phyloP scores from a whole-genome alignment of 805 yeast species.

The Naumovozyma castellii region DNA sequence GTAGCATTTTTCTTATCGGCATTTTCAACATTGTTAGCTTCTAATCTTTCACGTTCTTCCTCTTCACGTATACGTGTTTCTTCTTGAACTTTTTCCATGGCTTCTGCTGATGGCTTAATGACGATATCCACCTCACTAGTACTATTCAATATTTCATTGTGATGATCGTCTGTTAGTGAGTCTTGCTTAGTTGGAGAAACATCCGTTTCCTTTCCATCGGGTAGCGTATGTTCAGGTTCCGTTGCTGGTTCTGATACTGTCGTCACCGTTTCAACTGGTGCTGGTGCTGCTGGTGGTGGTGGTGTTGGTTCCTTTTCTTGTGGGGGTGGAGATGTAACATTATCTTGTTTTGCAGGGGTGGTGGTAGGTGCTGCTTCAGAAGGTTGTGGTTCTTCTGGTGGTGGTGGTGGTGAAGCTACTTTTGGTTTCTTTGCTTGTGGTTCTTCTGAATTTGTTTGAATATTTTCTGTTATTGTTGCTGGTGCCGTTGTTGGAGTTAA shows the following conservation, averaged over 20 bases:
- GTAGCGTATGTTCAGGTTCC: not conserved
- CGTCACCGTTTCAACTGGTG: conserved; percentile 1
- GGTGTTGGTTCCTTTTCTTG: not conserved
- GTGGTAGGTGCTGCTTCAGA: not conserved
- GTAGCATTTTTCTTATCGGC: conserved; percentile 4
- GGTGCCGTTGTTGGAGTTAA: conserved; percentile 1
- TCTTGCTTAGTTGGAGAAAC: too few relatives aligned
- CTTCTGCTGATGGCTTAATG: conserved; percentile 30
- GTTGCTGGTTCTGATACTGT: not conserved
- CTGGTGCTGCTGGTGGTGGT: not conserved
- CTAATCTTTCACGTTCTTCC: conserved; percentile 20
- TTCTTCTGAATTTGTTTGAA: too few relatives aligned
- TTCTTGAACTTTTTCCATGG: conserved; percentile 33
- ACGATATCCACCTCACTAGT: conserved; percentile 13
- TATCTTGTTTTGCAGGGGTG: not conserved
- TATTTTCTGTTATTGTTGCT: conserved; percentile 4
- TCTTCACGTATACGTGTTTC: conserved; percentile 34
- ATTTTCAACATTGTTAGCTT: conserved; percentile 5
- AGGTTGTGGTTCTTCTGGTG: not conserved
- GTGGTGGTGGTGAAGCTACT: not conserved
- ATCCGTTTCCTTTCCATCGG: too few relatives aligned
- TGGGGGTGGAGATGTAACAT: conserved; percentile 2
- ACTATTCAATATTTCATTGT: not conserved
- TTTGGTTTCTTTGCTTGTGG: conserved; percentile 15
- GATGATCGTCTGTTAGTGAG: not conserved